Percentiles rank a stretch among this genome's conserved stretches.
Conservation (phyloP, 306 rosid species). For the Purshia tridentata region DNA sequence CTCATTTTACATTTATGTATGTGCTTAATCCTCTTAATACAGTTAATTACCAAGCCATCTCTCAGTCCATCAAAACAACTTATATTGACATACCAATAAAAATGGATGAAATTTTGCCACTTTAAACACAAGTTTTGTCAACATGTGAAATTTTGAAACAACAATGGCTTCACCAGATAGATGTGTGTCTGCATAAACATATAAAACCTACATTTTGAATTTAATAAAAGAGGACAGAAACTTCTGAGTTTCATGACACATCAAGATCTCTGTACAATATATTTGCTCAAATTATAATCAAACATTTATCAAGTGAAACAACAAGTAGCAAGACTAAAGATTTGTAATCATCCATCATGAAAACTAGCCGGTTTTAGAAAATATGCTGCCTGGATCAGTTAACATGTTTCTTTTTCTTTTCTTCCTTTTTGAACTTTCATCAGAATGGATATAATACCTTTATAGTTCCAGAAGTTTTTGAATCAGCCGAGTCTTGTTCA, state of each 20-base stretch:
- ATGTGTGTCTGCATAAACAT: background rate
- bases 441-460: slow-evolving; percentile 50
- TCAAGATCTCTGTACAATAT: background rate
- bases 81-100: background rate
- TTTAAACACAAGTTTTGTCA: background rate
- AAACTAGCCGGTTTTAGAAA: background rate
- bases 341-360: background rate
- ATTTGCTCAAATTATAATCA: background rate
- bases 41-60: background rate
- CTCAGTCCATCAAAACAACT: background rate
- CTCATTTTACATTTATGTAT: background rate
- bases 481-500: slow-evolving; percentile 79
- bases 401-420: background rate
- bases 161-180: background rate
- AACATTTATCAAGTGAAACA: background rate
- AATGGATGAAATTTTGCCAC: background rate
- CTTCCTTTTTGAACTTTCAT: background rate
- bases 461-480: slow-evolving; percentile 47
- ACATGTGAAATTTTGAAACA: background rate
- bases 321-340: background rate
- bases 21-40: background rate
- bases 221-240: background rate
- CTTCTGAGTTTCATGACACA: background rate
- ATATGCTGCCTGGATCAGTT: background rate
- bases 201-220: background rate